Evolutionary conservation across 2,329 filamentous ascomycete species (phyloP).

Genomic region (Botrytis deweyae): DNA sequence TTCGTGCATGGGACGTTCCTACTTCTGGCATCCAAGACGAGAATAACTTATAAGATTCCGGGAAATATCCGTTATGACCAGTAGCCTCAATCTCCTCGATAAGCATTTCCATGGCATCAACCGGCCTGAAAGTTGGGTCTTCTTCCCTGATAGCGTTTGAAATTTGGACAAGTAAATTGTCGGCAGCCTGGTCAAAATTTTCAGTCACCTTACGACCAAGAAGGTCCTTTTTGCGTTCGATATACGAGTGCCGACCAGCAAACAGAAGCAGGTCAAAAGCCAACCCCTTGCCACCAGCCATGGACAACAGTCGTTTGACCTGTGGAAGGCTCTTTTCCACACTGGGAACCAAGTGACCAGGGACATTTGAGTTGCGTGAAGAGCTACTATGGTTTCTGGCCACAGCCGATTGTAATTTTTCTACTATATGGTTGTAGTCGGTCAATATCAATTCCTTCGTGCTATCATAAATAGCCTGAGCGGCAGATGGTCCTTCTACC

Average conservation of each 20-base stretch:
- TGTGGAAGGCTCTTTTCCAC: not conserved
- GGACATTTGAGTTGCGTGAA: not conserved
- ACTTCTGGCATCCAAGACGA: slow-evolving; percentile 12
- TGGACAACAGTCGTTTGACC: not conserved
- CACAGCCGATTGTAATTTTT: not conserved
- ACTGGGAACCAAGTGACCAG: not conserved
- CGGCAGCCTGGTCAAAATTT: not conserved
- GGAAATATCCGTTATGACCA: not conserved
- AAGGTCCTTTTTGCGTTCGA: no score
- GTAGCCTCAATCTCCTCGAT: not conserved
- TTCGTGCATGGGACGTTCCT: not conserved
- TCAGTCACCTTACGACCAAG: not conserved
- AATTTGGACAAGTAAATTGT: not conserved
- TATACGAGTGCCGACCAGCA: not conserved
- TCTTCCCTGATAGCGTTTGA: not conserved
- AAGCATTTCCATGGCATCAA: slow-evolving; percentile 8
- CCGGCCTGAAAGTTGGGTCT: not conserved
- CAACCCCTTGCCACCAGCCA: not conserved
- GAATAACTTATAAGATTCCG: slow-evolving; percentile 1
- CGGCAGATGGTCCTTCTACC: not conserved
- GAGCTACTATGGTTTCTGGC: not conserved
- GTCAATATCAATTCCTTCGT: not conserved
- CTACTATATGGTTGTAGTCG: not conserved
- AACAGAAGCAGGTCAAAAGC: slow-evolving; percentile 5
- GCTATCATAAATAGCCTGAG: no score